Conservation (phyloP, 805 yeast genomes). For the Candida xiaguanensis region DNA sequence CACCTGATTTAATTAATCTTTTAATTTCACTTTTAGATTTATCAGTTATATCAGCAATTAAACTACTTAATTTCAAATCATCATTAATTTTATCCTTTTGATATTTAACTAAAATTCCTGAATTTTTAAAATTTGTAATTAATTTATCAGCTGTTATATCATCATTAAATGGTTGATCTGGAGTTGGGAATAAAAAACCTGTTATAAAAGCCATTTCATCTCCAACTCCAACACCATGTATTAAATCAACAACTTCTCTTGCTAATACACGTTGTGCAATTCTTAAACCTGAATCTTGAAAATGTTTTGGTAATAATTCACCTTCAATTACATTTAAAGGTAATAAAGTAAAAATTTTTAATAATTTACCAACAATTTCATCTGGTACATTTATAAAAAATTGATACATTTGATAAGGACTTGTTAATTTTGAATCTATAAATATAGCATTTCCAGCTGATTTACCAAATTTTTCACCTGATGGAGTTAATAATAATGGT, state of each 20-base stretch:
- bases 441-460: conserved; percentile 97
- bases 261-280: conserved; percentile 78
- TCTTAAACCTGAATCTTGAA: conserved; percentile 56
- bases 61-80: conserved; percentile 42
- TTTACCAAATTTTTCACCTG: conserved; percentile 93
- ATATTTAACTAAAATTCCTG: conserved; percentile 44
- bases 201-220: conserved; percentile 64
- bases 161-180: conserved; percentile 46
- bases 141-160: conserved; percentile 47
- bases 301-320: conserved; percentile 50
- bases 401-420: conserved; percentile 81
- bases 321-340: conserved; percentile 57
- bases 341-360: conserved; percentile 75
- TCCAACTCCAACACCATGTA: conserved; percentile 82
- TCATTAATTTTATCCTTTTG: conserved; percentile 9
- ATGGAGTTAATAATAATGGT: conserved; percentile 81
- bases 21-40: conserved; percentile 57
- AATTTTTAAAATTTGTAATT: conserved; percentile 52
- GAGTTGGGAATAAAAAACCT: conserved; percentile 60
- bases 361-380: conserved; percentile 62
- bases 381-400: conserved; percentile 79
- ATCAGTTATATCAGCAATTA: conserved; percentile 47
- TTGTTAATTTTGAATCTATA: conserved; percentile 68
- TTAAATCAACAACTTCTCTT: conserved; percentile 76
- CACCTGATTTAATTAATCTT: conserved; percentile 63